Evolutionary conservation across 257 asterid genomes (phyloP), one percentile per base, ranked within the genome.

Genomic region (Fraxinus americana): DNA sequence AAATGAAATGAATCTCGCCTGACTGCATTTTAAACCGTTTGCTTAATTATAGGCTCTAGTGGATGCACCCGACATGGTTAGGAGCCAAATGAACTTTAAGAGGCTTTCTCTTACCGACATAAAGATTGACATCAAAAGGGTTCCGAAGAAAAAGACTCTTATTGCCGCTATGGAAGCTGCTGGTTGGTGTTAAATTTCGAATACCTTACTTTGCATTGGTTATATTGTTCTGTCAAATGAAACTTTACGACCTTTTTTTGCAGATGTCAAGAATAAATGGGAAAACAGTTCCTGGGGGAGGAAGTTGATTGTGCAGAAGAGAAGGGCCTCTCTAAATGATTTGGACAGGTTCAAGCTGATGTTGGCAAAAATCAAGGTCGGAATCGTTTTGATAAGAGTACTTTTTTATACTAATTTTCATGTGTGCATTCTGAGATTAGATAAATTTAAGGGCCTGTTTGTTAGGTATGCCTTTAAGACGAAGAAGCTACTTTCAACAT

Each of bases 271-370:
- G 84, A 88, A 84, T 52, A 95, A 91, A 77, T 93, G 98, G 97
- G 98, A 95, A 72, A 90, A 83, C 82, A 91, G 98, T 77, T 90
- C 98, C 11, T 95, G 99, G 98, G 99, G 97, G 30, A 91, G 97
- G 84, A 95, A 95, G 89, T 82, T 95, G 75, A 90, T 90, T 74
- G 99, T 95, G 32, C 99, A 95, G 87, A 93, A 93, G 94, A 84
- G 89, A 65, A 90, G 99, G 67, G 96, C 97, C 32, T 32, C 91
- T 32, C 89, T 95, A 25, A 91, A 87, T 27, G 98, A 95, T 74
- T 95, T 95, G 39, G 97, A 93, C 74, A 83, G 97, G 67, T 94
- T 94, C 87, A 94, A 92, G 91, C 78, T 94, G 38, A 92, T 94
- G 98, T 82, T 92, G 32, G 97, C 98, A 0, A 94, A 94, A 74